Evolutionary conservation across 495 filamentous ascomycete genomes (phyloP), one percentile per base, ranked within the genome.

Genomic region (Pyrenopolyporus hunteri): DNA sequence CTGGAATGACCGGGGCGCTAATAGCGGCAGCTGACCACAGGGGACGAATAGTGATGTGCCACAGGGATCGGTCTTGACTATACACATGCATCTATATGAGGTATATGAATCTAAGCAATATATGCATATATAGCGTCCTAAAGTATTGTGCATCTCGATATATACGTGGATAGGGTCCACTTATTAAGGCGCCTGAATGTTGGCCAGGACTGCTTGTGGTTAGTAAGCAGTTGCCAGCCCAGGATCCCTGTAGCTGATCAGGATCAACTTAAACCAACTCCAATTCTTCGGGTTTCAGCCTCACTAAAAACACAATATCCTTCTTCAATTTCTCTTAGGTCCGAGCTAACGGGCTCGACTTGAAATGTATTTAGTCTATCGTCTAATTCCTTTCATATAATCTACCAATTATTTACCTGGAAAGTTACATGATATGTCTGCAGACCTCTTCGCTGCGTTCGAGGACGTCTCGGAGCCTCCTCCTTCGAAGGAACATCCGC

Each of bases 391-490:
- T 35, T 45, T 4, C n/a, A 8, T 35, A 13, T 19, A 48, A 29
- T 3, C 1, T 3, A 10, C n/a, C 23, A 33, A 47, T 5, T 43
- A 22, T 22, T 13, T 10, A 42, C 6, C n/a, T 13, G 11, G 14
- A 37, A 1, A 14, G 3, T 45, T 36, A 33, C 10, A 17, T 67
- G 67, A 28, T 17, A 92, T 92, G 89, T 92, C 89, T 36, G 83
- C 87, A 45, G 89, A 91, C 63, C 80, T 92, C 29, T 84, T 89
- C 31, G 87, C 88, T 44, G 86, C 85, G 44, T 92, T 92, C 63
- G 87, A 85, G 58, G 76, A 73, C 56, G 50, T 70, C 50, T 43
- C 75, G 14, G 45, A 66, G 23, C 62, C 54, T 23, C 37, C 70
- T n/a, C 43, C 58, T 16, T 53, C 67, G 16, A 66, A 72, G 54